phyloP scores from a whole-genome alignment of 2,329 filamentous ascomycete genomes.

The Aspergillus latus region DNA sequence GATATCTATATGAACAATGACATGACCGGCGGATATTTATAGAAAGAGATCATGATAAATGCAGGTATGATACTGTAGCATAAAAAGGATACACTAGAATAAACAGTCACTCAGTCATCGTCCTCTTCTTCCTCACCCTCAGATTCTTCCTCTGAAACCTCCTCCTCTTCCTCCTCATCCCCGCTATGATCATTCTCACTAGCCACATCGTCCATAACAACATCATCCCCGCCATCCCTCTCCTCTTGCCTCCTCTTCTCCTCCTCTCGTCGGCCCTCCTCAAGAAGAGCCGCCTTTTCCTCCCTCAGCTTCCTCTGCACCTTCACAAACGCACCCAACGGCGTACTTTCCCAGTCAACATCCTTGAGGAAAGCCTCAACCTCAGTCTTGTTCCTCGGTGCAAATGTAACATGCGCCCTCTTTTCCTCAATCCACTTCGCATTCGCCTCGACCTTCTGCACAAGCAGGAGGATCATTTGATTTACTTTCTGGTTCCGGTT shows the following conservation, averaged over 20 bases:
- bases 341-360: conserved; percentile 82
- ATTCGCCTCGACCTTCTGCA: conserved; percentile 93
- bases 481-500: conserved; percentile 88
- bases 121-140: conserved; percentile 17
- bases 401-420: conserved; percentile 81
- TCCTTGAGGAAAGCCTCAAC: conserved; percentile 89
- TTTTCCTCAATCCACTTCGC: conserved; percentile 82
- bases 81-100: not conserved
- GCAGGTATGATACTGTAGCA: not conserved
- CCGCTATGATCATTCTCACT: conserved; percentile 33
- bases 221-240: conserved; percentile 46
- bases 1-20: conserved; percentile 2
- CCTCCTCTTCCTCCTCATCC: conserved; percentile 23
- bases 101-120: conserved; percentile 9
- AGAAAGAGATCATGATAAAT: conserved; percentile 5
- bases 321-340: conserved; percentile 84
- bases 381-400: conserved; percentile 77
- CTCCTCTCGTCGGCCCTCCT: conserved; percentile 72
- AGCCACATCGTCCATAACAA: conserved; percentile 32
- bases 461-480: conserved; percentile 69
- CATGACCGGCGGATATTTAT: not conserved
- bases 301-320: conserved; percentile 78
- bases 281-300: conserved; percentile 76
- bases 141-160: not conserved
- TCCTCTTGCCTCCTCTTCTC: conserved; percentile 64